A percentile compares a stretch with the other conserved stretches of the same genome.
Evolutionary conservation across 1,284 basidiomycete species (phyloP).

Genomic region (Pterulicium gracile): DNA sequence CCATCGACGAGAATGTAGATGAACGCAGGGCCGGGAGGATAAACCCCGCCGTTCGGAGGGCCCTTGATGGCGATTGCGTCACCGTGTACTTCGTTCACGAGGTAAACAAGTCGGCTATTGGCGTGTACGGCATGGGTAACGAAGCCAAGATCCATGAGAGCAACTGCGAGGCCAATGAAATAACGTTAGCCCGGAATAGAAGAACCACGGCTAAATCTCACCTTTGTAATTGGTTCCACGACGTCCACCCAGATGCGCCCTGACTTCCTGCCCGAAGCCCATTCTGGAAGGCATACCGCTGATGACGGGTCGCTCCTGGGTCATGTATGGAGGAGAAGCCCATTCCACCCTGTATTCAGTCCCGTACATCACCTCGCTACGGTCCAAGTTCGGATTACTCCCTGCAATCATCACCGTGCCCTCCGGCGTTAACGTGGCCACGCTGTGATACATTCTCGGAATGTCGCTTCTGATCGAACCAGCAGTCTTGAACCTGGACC

Average conservation of each 20-base stretch:
- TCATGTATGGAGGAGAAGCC: constrained; percentile 64
- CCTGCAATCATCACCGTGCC: constrained; percentile 72
- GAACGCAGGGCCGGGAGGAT: constrained; percentile 78
- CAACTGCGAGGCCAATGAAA: constrained; percentile 30
- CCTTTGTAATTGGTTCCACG: constrained; percentile 19
- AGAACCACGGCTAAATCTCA: constrained; percentile 8
- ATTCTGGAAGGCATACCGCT: constrained; percentile 27
- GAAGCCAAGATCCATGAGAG: constrained; percentile 69
- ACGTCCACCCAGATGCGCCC: constrained; percentile 27
- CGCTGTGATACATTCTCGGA: constrained; percentile 77
- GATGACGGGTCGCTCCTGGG: constrained; percentile 40
- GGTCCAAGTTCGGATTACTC: constrained; percentile 75
- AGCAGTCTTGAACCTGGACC: constrained; percentile 49
- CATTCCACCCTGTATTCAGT: constrained; percentile 79
- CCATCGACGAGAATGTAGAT: constrained; percentile 61
- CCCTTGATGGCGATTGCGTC: constrained; percentile 35
- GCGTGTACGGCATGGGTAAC: constrained; percentile 73
- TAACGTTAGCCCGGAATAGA: neutral
- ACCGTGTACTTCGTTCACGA: constrained; percentile 28
- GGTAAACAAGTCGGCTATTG: constrained; percentile 67
- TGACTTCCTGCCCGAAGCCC: constrained; percentile 32
- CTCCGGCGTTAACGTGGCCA: constrained; percentile 59
- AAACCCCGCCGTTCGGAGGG: constrained; percentile 53
- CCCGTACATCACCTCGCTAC: constrained; percentile 55
- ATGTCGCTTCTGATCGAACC: constrained; percentile 63